Evolutionary conservation across 768 basidiomycete genomes (phyloP).

Genomic region (Pleurotus tuber-regium): DNA sequence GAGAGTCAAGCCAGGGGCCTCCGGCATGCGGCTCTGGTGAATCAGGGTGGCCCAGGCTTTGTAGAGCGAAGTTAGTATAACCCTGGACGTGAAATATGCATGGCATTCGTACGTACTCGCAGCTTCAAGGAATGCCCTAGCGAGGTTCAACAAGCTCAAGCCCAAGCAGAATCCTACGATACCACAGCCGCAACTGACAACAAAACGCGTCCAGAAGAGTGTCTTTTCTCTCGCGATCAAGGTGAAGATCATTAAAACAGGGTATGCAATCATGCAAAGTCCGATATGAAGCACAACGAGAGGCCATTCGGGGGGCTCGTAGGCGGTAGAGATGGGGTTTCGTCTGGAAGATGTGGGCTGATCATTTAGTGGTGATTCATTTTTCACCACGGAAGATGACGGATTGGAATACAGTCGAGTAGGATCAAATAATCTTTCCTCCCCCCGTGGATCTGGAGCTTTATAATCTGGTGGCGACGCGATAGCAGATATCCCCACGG

Average conservation of each 20-base stretch:
- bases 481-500: conserved; percentile 5
- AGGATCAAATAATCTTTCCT: background rate
- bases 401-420: background rate
- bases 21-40: conserved; percentile 30
- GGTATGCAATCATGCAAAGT: conserved; percentile 30
- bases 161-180: conserved; percentile 30
- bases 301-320: conserved; percentile 31
- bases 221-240: conserved; percentile 19
- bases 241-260: conserved; percentile 28
- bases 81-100: background rate
- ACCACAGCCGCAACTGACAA: conserved; percentile 35
- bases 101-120: conserved; percentile 37
- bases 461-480: conserved; percentile 5
- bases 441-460: background rate
- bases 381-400: background rate
- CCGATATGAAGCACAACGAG: conserved; percentile 26
- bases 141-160: conserved; percentile 26
- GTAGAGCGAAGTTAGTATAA: conserved; percentile 4
- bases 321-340: conserved; percentile 1
- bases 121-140: conserved; percentile 31
- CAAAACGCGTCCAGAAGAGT: conserved; percentile 38
- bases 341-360: background rate
- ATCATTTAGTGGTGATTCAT: background rate
- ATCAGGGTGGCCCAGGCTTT: conserved; percentile 45
- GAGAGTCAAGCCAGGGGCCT: conserved; percentile 31